Percentiles rank a stretch among this genome's conserved stretches.
phyloP scores from a whole-genome alignment of 257 asterid genomes.

The Solanum sitiens region DNA sequence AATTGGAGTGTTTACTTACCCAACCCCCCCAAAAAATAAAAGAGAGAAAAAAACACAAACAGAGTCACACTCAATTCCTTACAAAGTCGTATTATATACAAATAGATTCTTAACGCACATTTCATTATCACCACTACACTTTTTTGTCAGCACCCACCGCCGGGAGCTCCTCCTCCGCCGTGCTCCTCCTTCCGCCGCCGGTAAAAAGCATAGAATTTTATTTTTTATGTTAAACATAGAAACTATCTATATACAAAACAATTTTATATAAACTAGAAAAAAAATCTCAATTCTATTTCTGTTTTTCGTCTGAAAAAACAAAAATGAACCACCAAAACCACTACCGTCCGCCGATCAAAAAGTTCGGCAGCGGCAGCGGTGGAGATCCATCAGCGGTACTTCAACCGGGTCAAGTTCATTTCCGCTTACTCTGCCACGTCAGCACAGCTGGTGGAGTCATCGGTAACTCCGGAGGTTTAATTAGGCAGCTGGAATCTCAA shows the following conservation, averaged over 20 bases:
- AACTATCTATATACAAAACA: neutral
- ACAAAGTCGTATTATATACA: neutral
- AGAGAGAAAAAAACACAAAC: neutral
- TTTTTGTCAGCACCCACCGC: neutral
- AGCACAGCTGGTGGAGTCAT: slow-evolving; percentile 45
- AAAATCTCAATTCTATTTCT: neutral
- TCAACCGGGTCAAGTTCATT: slow-evolving; percentile 14
- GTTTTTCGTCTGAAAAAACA: neutral
- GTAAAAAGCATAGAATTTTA: neutral
- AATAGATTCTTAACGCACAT: neutral
- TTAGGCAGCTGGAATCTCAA: slow-evolving; percentile 31
- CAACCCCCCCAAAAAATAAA: no score
- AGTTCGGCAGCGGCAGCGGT: neutral
- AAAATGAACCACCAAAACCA: neutral
- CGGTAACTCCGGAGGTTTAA: slow-evolving; percentile 31
- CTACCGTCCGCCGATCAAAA: neutral
- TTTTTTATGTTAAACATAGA: neutral
- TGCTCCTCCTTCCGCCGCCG: neutral
- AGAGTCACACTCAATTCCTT: neutral
- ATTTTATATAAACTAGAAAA: neutral
- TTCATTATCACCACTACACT: neutral
- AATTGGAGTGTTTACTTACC: neutral
- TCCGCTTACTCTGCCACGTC: slow-evolving; percentile 45
- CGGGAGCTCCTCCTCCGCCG: neutral
- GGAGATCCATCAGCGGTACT: neutral